Evolutionary conservation across 139 green algal genomes (phyloP), one percentile per base, ranked within the genome.

Genomic region (Diplosphaera chodatii): DNA sequence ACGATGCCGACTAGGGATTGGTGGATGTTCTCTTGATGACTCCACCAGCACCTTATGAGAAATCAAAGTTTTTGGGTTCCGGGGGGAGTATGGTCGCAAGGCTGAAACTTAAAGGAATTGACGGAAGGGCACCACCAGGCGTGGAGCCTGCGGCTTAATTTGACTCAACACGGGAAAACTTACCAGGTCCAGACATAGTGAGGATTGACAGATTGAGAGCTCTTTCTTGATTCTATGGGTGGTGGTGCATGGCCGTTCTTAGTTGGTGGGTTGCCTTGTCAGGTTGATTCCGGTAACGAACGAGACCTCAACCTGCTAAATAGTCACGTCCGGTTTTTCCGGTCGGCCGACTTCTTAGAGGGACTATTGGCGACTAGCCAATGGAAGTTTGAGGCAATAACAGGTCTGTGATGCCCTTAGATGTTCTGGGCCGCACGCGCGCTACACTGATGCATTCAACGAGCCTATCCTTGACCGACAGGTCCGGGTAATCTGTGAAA

Each of bases 321-420:
- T 96, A 96, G 89, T 90, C 85, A 89, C 78, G 74, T 63, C 81
- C 85, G 84, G 70, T 85, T 84, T 66, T 88, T 82, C 76, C 85
- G 80, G 81, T 68, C 77, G 80, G 88, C 86, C 67, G 84, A 89
- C 89, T 96, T 94, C 90, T 96, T 96, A 95, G 88, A 95, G 90
- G 90, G 91, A 93, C 90, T 93, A 87, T 96, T 88, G 90, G 89
- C 84, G 89, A 92, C 85, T 93, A 95, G 83, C 86, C 89, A 86
- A 91, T 91, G 90, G 90, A 96, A 96, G 89, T 94, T 90, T 96
- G 91, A 96, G 91, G 91, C 91, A 91, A 96, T 95, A 96, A 97
- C 91, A 97, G 91, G 92, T 97, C 91, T 97, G 92, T 97, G 92
- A 97, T 97, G 92, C 92, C 92, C 92, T 97, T 96, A 96, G 90